Evolutionary conservation across 1,284 basidiomycete genomes (phyloP), one percentile per base, ranked within the genome.

Genomic region (Vanrija sp.): DNA sequence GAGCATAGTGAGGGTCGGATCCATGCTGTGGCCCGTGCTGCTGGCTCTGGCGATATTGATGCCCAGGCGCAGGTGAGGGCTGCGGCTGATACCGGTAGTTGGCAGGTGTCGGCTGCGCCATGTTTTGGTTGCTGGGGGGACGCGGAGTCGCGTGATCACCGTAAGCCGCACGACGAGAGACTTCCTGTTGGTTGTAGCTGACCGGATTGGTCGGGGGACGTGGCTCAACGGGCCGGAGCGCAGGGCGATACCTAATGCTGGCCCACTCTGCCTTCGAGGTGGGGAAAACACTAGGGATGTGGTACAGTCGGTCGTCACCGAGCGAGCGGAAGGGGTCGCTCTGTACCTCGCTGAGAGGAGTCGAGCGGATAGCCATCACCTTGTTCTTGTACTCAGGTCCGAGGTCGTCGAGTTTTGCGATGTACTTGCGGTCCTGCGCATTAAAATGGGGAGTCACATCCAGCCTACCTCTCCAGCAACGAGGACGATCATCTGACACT

Each of bases 291-390:
- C 51, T 45, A 6, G 45, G 38, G 15, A 66, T 50, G 23, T 53
- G 53, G 23, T 59, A 46, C 4, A 67, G 61, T 15, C 52, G 52
- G 23, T 59, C 63, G 18, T 55, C 28, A 12, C 67, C 67, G 23
- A 67, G 55, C 10, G 43, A 15, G 8, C 23, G 14, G 49, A 65
- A 67, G 3, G 65, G 65, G 45, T 69, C 66, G 7, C 58, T 43
- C 5, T 53, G 28, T 1, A 43, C 25, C 5, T 57, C 44, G 16
- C 14, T 39, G 5, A 44, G 25, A 1, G 42, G 28, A 2, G 63
- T 65, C 26, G 63, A 66, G 6, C 65, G 54, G 2, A 51, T 52
- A 2, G 51, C 62, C n/a, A 38, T 57, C 29, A 63, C 6, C 48
- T 65, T 64, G 51, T 55, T 44, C 16, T 44, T 45, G 19, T 10